Percentiles rank a stretch among this genome's conserved stretches.
Conservation (phyloP, 345 rosid genomes). For the Eutrema japonicum region DNA sequence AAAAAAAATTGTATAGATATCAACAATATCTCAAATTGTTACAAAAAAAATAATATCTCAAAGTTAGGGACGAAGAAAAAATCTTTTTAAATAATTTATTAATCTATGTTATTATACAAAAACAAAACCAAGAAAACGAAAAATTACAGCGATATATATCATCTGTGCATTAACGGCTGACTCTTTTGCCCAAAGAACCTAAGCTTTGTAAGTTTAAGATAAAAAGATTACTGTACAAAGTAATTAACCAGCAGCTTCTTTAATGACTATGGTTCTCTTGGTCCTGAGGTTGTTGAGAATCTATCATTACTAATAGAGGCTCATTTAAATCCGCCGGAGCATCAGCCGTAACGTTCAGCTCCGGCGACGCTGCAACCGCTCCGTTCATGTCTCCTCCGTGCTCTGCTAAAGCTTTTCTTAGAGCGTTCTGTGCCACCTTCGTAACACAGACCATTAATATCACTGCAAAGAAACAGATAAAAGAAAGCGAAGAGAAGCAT, state of each 20-base stretch:
- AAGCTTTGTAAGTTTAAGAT: constrained; percentile 19
- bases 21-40: background rate
- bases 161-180: constrained; percentile 23
- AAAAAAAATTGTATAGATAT: background rate
- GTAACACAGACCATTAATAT: constrained; percentile 75
- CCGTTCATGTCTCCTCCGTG: constrained; percentile 60
- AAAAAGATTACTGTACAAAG: constrained; percentile 27
- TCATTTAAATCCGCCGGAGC: constrained; percentile 54
- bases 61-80: background rate
- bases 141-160: constrained; percentile 10
- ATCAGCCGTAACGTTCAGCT: constrained; percentile 53
- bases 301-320: constrained; percentile 84
- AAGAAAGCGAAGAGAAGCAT: constrained; percentile 11
- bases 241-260: constrained; percentile 14
- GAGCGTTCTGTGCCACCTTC: constrained; percentile 77
- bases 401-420: constrained; percentile 93
- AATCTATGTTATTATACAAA: constrained; percentile 29
- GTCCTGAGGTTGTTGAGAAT: constrained; percentile 35
- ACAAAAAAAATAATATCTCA: no score
- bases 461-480: constrained; percentile 55
- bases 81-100: background rate
- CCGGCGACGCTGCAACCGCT: constrained; percentile 46
- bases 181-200: constrained; percentile 23
- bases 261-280: constrained; percentile 37
- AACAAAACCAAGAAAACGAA: background rate